A percentile compares a stretch with the other conserved stretches of the same genome.
These are phyloP conservation scores for Globisporangium lucens DNA, from an alignment of 352 stramenopile genomes.

Conservation along the genomic window DNA sequence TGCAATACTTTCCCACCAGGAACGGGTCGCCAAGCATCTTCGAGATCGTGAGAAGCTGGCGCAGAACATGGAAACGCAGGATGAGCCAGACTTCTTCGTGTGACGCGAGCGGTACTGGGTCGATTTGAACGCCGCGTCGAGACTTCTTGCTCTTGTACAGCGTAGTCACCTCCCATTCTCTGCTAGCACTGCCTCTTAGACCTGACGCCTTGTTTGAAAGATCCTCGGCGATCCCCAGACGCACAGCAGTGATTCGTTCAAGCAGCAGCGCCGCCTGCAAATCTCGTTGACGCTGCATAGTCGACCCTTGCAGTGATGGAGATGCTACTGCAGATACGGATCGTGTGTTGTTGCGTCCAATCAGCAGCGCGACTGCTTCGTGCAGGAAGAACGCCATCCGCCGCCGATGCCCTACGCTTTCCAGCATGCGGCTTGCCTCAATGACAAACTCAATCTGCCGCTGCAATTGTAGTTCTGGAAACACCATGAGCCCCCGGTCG, in stretches of 20 bases:
- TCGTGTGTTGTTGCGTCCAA: slow-evolving; percentile 29
- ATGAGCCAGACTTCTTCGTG: slow-evolving; percentile 64
- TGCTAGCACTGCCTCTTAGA: background rate
- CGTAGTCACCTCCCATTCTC: slow-evolving; percentile 47
- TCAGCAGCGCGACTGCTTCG: slow-evolving; percentile 53
- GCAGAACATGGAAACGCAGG: slow-evolving; percentile 73
- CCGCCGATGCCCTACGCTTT: slow-evolving; percentile 52
- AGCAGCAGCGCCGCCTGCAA: slow-evolving; percentile 59
- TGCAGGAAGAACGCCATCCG: slow-evolving; percentile 73
- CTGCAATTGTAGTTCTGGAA: slow-evolving; percentile 41
- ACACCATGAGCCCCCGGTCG: slow-evolving; percentile 51
- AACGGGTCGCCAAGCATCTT: slow-evolving; percentile 53
- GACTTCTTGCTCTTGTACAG: slow-evolving; percentile 29
- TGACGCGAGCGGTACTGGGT: background rate
- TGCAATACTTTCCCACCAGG: slow-evolving; percentile 49
- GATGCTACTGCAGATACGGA: slow-evolving; percentile 11
- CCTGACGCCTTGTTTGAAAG: background rate
- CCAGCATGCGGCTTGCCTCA: slow-evolving; percentile 62
- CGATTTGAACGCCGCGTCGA: slow-evolving; percentile 8
- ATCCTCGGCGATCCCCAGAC: slow-evolving; percentile 40
- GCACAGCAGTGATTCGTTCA: slow-evolving; percentile 43
- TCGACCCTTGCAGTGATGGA: slow-evolving; percentile 9
- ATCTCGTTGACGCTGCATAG: slow-evolving; percentile 36
- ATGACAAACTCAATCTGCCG: slow-evolving; percentile 69
- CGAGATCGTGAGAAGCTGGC: slow-evolving; percentile 64